Evolutionary conservation across 257 asterid genomes (phyloP).

Genomic region (Forsythia viridissima): DNA sequence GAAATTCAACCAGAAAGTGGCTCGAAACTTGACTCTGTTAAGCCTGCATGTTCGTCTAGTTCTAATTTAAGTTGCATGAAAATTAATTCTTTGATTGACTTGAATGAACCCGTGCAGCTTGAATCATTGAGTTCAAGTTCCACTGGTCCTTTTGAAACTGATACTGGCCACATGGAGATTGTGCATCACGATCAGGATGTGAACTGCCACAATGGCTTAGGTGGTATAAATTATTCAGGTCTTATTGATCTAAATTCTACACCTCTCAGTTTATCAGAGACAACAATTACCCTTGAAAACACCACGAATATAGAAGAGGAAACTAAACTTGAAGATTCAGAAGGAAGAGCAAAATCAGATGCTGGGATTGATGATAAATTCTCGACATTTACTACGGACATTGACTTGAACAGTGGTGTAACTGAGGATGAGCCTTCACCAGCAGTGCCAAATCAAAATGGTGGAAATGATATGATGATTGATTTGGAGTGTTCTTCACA

Average conservation of each 20-base stretch:
- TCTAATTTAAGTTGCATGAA: slow-evolving; percentile 29
- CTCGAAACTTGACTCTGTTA: slow-evolving; percentile 27
- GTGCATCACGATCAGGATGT: slow-evolving; percentile 19
- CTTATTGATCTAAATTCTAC: slow-evolving; percentile 47
- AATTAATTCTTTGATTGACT: slow-evolving; percentile 47
- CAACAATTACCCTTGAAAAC: slow-evolving; percentile 23
- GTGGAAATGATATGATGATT: slow-evolving; percentile 15
- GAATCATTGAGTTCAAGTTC: slow-evolving; percentile 39
- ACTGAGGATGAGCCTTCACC: slow-evolving; percentile 28
- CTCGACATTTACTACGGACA: slow-evolving; percentile 22
- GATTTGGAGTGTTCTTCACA: slow-evolving; percentile 57
- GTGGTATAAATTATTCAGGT: slow-evolving; percentile 20
- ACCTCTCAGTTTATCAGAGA: slow-evolving; percentile 37
- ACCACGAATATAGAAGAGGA: slow-evolving; percentile 22
- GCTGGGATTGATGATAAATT: slow-evolving; percentile 22
- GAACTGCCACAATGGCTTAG: slow-evolving; percentile 29
- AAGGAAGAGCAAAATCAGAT: slow-evolving; percentile 6
- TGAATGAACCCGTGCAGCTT: slow-evolving; percentile 57
- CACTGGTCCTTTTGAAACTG: slow-evolving; percentile 29
- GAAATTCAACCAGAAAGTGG: neutral
- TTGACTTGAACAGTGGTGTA: slow-evolving; percentile 30
- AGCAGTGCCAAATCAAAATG: slow-evolving; percentile 1
- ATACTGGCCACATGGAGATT: slow-evolving; percentile 25
- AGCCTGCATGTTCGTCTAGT: slow-evolving; percentile 30
- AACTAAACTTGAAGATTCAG: neutral